Base-by-base conservation (phyloP, 108 stramenopile species). In the Mediolabrus comicus region DNA sequence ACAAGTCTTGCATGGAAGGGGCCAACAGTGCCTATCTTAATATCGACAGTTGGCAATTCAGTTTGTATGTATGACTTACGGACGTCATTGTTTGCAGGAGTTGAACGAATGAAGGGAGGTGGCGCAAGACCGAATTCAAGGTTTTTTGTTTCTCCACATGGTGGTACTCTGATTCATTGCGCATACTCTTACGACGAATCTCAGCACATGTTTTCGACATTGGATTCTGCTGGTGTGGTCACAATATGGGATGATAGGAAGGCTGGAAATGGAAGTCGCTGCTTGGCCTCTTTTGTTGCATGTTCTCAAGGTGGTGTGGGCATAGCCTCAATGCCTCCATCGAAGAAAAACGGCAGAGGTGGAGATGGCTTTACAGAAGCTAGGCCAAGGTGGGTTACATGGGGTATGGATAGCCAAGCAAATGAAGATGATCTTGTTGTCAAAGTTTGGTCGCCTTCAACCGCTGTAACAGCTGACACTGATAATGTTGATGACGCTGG, bases 21-120 rank as follows among this genome's bases (percentile, higher is more conserved):
- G 17, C 56, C 35, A 22, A 16, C 53, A 34, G 75, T 51, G 38
- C 79, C 73, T 0, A 53, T 71, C 19, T 67, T 83, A 27, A 64
- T 71, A 10, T 73, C 87, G 10, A 86, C 90, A 1, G 80, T 72
- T 1, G 75, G 86, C 0, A 36, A 53, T 2, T 70, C 83, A 1
- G 72, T 84, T 7, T 85, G 81, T 24, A 43, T 87, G 9, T 89
- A 85, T 82, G 91, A 89, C 70, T 73, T 89, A 52, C 75, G 91
- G 11, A 67, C 57, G 0, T 81, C 83, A 10, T 43, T 74, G 26
- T 43, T 83, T 22, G 62, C 75, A 7, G 65, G 65, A n/a, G 29
- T 34, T 56, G 55, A 14, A 14, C 12, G 31, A 35, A 55, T 26
- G 0, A 60, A 56, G 43, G 22, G 29, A 49, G 60, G 67, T 52